Percentiles rank a stretch among this genome's conserved stretches.
Evolutionary conservation across 768 basidiomycete species (phyloP).

Genomic region (Tylopilus balloui): DNA sequence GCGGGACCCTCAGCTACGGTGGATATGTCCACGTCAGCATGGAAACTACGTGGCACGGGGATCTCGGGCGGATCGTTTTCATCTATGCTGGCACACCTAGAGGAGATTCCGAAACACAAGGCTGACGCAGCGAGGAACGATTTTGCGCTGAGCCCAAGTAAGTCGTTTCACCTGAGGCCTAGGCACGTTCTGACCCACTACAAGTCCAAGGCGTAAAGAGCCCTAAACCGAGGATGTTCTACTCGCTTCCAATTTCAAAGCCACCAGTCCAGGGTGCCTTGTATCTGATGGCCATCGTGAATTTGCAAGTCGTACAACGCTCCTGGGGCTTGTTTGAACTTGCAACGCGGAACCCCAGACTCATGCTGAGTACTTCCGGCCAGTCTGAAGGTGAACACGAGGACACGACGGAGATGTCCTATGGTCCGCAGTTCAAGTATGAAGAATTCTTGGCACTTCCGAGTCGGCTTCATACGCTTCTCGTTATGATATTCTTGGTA

Average conservation of each 20-base stretch:
- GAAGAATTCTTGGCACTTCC: conserved; percentile 58
- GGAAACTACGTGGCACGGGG: conserved; percentile 29
- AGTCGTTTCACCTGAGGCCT: conserved; percentile 3
- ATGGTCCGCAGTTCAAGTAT: conserved; percentile 74
- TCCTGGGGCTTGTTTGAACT: conserved; percentile 50
- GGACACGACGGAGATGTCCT: conserved; percentile 31
- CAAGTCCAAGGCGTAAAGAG: conserved; percentile 33
- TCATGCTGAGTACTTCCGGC: conserved; percentile 10
- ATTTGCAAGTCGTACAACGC: conserved; percentile 50
- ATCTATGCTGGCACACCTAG: conserved; percentile 30
- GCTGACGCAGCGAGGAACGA: conserved; percentile 28
- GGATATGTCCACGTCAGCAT: conserved; percentile 55
- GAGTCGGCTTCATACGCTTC: conserved; percentile 37
- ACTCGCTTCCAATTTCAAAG: conserved; percentile 33
- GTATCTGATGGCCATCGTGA: conserved; percentile 43
- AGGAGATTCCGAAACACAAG: conserved; percentile 33
- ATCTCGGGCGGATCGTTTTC: conserved; percentile 38
- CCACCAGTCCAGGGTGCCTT: conserved; percentile 36
- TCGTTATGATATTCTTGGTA: conserved; percentile 35
- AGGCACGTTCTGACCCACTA: background rate
- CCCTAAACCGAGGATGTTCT: conserved; percentile 30
- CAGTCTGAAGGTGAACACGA: conserved; percentile 17
- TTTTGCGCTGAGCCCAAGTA: conserved; percentile 44
- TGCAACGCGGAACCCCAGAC: conserved; percentile 16
- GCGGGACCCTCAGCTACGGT: conserved; percentile 36